Evolutionary conservation across 345 rosid genomes (phyloP).

Genomic region (Lepidium didymum): DNA sequence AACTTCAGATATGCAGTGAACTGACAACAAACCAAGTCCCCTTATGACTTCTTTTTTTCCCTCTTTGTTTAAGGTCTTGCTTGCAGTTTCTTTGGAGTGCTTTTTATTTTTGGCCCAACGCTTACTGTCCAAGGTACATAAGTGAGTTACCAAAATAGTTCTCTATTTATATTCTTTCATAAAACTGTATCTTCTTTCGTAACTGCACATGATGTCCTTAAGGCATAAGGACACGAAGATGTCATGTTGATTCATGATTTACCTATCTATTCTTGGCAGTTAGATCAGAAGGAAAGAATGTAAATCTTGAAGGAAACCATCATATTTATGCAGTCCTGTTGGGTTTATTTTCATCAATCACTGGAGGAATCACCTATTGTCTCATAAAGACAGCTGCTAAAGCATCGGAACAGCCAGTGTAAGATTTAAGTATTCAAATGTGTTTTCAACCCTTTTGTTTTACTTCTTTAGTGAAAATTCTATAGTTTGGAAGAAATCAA

Average conservation of each 20-base stretch:
- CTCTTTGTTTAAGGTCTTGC: constrained; percentile 63
- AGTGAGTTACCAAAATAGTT: constrained; percentile 65
- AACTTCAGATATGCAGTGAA: background rate
- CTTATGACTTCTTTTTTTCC: background rate
- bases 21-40: background rate
- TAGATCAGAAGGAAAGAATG: constrained; percentile 26
- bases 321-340: constrained; percentile 45
- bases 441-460: background rate
- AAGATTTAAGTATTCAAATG: constrained; percentile 32
- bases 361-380: constrained; percentile 83
- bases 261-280: constrained; percentile 7
- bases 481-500: background rate
- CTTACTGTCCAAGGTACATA: constrained; percentile 86
- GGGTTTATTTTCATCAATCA: constrained; percentile 66
- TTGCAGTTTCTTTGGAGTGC: constrained; percentile 82
- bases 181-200: background rate
- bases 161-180: background rate
- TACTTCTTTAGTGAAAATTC: background rate
- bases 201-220: background rate
- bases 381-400: constrained; percentile 73
- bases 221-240: background rate
- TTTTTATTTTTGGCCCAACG: constrained; percentile 64
- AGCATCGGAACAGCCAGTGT: constrained; percentile 87
- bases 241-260: background rate
- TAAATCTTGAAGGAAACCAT: constrained; percentile 29